Base-by-base conservation (phyloP, 2,329 filamentous ascomycete species). In the Microcyclospora tardicrescens region DNA sequence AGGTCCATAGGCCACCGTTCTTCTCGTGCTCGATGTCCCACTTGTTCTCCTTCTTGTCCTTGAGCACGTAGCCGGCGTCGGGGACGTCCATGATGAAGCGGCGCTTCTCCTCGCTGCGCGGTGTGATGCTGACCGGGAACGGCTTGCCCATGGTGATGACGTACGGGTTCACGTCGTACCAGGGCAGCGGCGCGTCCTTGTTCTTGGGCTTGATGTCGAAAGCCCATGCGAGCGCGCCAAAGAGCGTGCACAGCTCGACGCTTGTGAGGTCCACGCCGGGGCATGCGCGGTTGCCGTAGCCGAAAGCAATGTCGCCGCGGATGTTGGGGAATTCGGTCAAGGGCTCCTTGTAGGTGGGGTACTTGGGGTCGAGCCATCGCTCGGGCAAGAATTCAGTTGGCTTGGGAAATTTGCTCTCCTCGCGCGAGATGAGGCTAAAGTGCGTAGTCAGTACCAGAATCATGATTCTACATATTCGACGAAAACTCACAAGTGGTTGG, bases 281-380 rank as follows among this genome's bases (percentile, higher is more conserved):
- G 42, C 56, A 59, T 36, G 46, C 48, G 14, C 56, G 55, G 41
- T 52, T 57, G 34, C 56, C 56, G 45, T 58, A 58, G 38, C 56
- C 56, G 41, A 58, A 58, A n/a, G 46, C 48, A 27, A 43, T 47
- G 45, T 57, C 50, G 42, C 50, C 51, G 43, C 47, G 46, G 34
- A 59, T 48, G 47, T 52, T 58, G 35, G 56, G 56, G 46, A 54
- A 57, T 36, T 59, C 53, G 41, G 50, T 54, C 16, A 59, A 49
- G 5, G 56, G 56, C 42, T 58, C 56, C 39, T 58, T 54, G 51
- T 55, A 59, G 36, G 56, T 57, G 14, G 56, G 56, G 43, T 52
- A 59, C 15, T 45, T 39, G 5, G 56, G 51, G 28, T 56, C 48
- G 38, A 59, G 47, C 48, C 50, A 59, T 33, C 57, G 53, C 37